A percentile compares a stretch with the other conserved stretches of the same genome.
These are phyloP conservation scores for Microbotryum scabiosae DNA, from an alignment of 1,284 basidiomycete species.

Conservation along the genomic window DNA sequence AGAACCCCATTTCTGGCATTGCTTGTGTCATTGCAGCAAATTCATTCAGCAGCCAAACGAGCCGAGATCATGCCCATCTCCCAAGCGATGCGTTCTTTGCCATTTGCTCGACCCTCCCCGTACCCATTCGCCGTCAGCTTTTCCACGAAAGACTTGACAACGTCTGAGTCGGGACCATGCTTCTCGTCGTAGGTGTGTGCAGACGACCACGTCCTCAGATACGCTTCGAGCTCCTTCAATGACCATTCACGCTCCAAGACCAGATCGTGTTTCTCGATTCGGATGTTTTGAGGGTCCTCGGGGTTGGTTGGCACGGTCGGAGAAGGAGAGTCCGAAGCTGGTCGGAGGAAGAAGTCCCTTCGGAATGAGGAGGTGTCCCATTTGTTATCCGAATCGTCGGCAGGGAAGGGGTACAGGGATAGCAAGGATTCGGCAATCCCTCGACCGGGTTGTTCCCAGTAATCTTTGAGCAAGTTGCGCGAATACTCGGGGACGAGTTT, in stretches of 20 bases:
- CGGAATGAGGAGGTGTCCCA: conserved; percentile 29
- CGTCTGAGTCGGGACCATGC: conserved; percentile 39
- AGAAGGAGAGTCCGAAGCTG: neutral
- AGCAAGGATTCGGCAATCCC: conserved; percentile 64
- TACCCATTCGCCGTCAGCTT: too few species aligned
- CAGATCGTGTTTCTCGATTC: conserved; percentile 39
- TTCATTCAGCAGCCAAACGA: too few species aligned
- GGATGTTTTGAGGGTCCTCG: neutral
- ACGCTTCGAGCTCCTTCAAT: conserved; percentile 57
- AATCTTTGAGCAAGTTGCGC: conserved; percentile 57
- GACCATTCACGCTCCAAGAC: conserved; percentile 56
- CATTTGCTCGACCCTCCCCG: too few species aligned
- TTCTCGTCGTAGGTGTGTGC: conserved; percentile 60
- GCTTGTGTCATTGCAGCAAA: too few species aligned
- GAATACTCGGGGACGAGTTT: conserved; percentile 55
- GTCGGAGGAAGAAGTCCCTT: conserved; percentile 9
- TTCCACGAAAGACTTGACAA: neutral
- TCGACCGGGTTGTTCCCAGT: conserved; percentile 74
- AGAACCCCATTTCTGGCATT: neutral
- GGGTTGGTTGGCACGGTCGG: neutral
- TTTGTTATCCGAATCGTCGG: conserved; percentile 45
- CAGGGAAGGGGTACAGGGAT: conserved; percentile 56
- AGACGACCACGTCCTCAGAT: conserved; percentile 64
- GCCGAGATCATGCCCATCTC: too few species aligned
- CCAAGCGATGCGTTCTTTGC: too few species aligned